Conservation (phyloP, 371 early-diverging fungal genomes). For the Zopfochytrium polystomum region DNA sequence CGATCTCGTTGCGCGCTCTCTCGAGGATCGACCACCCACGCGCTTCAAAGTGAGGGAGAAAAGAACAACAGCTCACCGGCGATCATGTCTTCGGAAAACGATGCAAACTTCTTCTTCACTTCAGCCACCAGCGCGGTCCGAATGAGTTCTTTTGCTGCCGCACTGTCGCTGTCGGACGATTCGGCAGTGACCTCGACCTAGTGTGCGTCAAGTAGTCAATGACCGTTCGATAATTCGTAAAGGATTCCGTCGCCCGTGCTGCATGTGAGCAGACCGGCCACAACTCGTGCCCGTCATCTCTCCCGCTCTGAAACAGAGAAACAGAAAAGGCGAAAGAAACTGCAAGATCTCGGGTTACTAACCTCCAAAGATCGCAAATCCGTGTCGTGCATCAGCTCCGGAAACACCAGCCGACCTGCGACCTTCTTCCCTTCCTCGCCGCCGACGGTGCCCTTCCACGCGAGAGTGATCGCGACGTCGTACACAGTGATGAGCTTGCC, state of each 20-base stretch:
- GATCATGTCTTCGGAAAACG: constrained; percentile 73
- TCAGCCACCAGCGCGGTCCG: constrained; percentile 62
- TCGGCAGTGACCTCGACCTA: too few relatives aligned
- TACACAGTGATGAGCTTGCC: constrained; percentile 85
- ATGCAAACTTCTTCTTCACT: constrained; percentile 61
- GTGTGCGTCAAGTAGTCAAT: too few relatives aligned
- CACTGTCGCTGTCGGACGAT: constrained; percentile 56
- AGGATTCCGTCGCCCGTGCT: too few relatives aligned
- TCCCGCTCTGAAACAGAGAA: neutral
- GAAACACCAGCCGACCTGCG: constrained; percentile 75
- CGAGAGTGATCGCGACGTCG: constrained; percentile 71
- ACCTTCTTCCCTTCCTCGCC: constrained; percentile 58
- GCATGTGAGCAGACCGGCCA: constrained; percentile 55
- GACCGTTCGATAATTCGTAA: too few relatives aligned
- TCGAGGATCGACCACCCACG: neutral
- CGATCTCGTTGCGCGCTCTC: constrained; percentile 9
- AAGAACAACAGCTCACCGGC: constrained; percentile 45
- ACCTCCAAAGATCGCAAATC: constrained; percentile 76
- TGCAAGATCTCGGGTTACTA: constrained; percentile 19
- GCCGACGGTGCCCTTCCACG: constrained; percentile 60
- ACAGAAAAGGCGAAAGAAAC: neutral
- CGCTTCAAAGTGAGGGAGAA: neutral
- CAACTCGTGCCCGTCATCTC: too few relatives aligned
- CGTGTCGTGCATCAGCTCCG: constrained; percentile 91
- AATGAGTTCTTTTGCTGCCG: constrained; percentile 67